phyloP scores from a whole-genome alignment of 2,329 filamentous ascomycete species.

The Cyclaneusma minus region DNA sequence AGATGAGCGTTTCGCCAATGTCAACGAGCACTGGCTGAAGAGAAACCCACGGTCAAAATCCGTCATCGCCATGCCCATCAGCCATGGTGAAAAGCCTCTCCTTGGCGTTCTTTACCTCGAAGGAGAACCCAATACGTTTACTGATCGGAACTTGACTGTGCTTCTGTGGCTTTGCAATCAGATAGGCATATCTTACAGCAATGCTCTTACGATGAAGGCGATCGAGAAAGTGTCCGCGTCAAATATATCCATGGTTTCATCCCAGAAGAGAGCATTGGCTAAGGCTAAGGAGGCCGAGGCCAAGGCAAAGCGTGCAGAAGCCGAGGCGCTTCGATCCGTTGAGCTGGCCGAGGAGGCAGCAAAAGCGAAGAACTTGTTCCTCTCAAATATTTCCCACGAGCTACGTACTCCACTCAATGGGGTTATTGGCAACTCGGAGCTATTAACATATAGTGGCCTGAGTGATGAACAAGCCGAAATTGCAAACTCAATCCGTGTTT shows the following conservation, averaged over 20 bases:
- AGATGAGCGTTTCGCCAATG: slow-evolving; percentile 66
- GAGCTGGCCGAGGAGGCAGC: slow-evolving; percentile 72
- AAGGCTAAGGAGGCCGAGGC: slow-evolving; percentile 59
- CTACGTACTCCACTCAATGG: slow-evolving; percentile 72
- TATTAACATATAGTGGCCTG: slow-evolving; percentile 61
- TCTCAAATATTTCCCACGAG: slow-evolving; percentile 69
- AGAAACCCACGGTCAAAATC: slow-evolving; percentile 56
- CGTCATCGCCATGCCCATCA: slow-evolving; percentile 67
- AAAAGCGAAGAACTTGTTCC: slow-evolving; percentile 69
- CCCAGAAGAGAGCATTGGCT: slow-evolving; percentile 58
- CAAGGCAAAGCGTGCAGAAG: slow-evolving; percentile 63
- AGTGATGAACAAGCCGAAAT: slow-evolving; percentile 69
- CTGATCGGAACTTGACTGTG: slow-evolving; percentile 54
- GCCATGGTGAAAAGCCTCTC: slow-evolving; percentile 54
- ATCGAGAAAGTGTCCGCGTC: slow-evolving; percentile 65
- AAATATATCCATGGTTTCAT: slow-evolving; percentile 62
- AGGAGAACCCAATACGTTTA: slow-evolving; percentile 60
- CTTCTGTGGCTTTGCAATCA: slow-evolving; percentile 62
- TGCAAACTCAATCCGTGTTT: slow-evolving; percentile 74
- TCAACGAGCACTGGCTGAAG: slow-evolving; percentile 51
- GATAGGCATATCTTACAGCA: slow-evolving; percentile 58
- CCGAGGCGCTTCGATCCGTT: slow-evolving; percentile 63
- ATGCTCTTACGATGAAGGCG: slow-evolving; percentile 51
- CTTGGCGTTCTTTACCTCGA: slow-evolving; percentile 65
- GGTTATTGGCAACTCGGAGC: slow-evolving; percentile 77